phyloP scores from a whole-genome alignment of 2,329 filamentous ascomycete genomes.

The Lanzia echinophila region DNA sequence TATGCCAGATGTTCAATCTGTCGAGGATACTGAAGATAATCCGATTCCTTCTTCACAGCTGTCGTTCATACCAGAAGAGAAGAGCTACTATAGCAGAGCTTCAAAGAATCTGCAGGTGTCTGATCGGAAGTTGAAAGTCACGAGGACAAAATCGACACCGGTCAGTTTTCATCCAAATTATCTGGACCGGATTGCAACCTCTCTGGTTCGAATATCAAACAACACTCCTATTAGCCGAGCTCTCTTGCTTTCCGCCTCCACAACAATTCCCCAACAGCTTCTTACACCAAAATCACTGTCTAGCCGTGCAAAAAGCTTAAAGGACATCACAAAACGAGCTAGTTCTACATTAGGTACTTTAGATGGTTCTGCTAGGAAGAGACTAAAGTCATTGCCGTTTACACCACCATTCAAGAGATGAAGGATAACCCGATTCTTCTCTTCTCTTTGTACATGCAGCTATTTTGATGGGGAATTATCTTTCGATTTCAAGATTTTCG shows the following conservation, averaged over 20 bases:
- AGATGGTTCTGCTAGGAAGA: slow-evolving; percentile 3
- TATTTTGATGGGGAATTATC: no score
- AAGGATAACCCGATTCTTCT: neutral
- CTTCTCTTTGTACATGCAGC: neutral
- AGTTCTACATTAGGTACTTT: slow-evolving; percentile 3
- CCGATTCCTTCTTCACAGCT: slow-evolving; percentile 5
- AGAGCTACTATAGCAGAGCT: slow-evolving; percentile 11
- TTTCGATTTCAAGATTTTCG: no score
- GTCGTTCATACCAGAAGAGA: neutral
- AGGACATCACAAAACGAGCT: slow-evolving; percentile 1
- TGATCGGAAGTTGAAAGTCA: neutral
- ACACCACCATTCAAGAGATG: slow-evolving; percentile 6
- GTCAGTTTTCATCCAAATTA: neutral
- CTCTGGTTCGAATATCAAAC: no score
- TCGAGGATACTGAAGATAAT: neutral
- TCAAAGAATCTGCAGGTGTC: slow-evolving; percentile 1
- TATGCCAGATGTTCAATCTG: neutral
- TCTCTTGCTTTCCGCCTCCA: slow-evolving; percentile 1
- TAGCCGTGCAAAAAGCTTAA: slow-evolving; percentile 5
- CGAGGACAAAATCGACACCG: slow-evolving; percentile 8
- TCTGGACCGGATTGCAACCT: neutral
- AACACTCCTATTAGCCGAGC: neutral
- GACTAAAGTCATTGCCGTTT: slow-evolving; percentile 5
- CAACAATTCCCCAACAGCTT: neutral
- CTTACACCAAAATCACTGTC: neutral